A percentile compares a stretch with the other conserved stretches of the same genome.
These are phyloP conservation scores for Remersonia thermophila DNA, from an alignment of 2,329 filamentous ascomycete genomes.

Conservation along the genomic window DNA sequence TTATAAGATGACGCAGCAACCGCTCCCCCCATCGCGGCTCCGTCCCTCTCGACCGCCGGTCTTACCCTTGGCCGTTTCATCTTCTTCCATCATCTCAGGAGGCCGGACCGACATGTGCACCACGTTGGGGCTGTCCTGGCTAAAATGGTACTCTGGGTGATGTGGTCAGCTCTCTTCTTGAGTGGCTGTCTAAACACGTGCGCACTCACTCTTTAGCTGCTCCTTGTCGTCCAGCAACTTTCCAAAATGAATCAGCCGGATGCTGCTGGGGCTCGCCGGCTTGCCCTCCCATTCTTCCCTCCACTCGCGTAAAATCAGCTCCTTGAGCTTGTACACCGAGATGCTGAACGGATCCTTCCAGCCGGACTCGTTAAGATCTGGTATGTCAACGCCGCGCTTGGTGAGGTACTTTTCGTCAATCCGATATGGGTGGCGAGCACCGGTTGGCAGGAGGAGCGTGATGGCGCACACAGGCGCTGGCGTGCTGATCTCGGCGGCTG, in stretches of 20 bases:
- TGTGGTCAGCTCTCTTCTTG: neutral
- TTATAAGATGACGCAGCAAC: slow-evolving; percentile 36
- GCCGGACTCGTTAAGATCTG: slow-evolving; percentile 47
- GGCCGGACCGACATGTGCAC: slow-evolving; percentile 93
- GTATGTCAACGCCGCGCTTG: slow-evolving; percentile 67
- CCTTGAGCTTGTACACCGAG: slow-evolving; percentile 87
- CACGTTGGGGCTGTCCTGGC: slow-evolving; percentile 62
- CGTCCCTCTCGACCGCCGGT: slow-evolving; percentile 28
- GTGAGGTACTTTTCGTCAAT: slow-evolving; percentile 77
- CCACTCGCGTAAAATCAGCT: slow-evolving; percentile 89
- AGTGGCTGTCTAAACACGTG: too few relatives aligned
- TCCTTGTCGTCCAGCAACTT: slow-evolving; percentile 84
- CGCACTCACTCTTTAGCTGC: slow-evolving; percentile 59
- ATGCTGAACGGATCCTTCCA: slow-evolving; percentile 72
- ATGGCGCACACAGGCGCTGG: slow-evolving; percentile 50
- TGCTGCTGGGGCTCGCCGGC: slow-evolving; percentile 76
- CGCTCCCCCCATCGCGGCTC: slow-evolving; percentile 28
- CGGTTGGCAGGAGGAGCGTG: slow-evolving; percentile 69
- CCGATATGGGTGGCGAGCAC: slow-evolving; percentile 77
- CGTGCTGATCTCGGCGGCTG: slow-evolving; percentile 6
- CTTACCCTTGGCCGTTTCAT: slow-evolving; percentile 58
- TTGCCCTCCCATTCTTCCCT: slow-evolving; percentile 80
- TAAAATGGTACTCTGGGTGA: slow-evolving; percentile 65
- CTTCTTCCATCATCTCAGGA: slow-evolving; percentile 71
- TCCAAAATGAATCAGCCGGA: slow-evolving; percentile 84